These are phyloP conservation scores for Botrytis tulipae DNA, from an alignment of 2,329 filamentous ascomycete genomes.

Conservation along the genomic window DNA sequence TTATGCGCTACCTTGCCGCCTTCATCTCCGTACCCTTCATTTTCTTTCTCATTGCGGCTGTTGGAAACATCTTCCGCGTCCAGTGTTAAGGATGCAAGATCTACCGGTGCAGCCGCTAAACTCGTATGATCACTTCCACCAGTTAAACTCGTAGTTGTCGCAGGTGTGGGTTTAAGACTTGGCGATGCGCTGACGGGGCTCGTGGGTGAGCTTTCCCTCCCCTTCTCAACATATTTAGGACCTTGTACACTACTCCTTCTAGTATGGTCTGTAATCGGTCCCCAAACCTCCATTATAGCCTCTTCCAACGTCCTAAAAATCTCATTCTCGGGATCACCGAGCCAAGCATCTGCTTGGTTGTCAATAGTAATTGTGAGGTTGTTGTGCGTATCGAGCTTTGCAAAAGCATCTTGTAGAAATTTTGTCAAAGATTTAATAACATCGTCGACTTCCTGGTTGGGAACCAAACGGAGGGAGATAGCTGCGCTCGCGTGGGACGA, in stretches of 20 bases:
- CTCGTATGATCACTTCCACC: slow-evolving; percentile 43
- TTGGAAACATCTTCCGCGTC: background rate
- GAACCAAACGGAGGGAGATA: slow-evolving; percentile 87
- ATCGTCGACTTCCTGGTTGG: slow-evolving; percentile 83
- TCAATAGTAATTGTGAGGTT: slow-evolving; percentile 79
- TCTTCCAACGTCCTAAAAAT: slow-evolving; percentile 87
- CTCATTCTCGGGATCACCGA: slow-evolving; percentile 85
- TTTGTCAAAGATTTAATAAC: slow-evolving; percentile 65
- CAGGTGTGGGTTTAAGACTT: slow-evolving; percentile 44
- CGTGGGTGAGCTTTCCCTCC: slow-evolving; percentile 26
- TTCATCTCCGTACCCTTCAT: background rate
- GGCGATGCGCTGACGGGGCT: slow-evolving; percentile 23
- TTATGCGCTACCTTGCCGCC: no score
- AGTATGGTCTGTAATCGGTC: slow-evolving; percentile 45
- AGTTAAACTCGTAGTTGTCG: slow-evolving; percentile 52
- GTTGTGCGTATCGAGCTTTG: slow-evolving; percentile 75
- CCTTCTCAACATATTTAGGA: slow-evolving; percentile 24
- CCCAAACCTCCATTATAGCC: slow-evolving; percentile 84
- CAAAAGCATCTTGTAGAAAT: slow-evolving; percentile 72
- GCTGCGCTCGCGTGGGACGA: slow-evolving; percentile 85
- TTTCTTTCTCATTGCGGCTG: background rate
- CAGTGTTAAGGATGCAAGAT: slow-evolving; percentile 26
- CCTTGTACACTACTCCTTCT: slow-evolving; percentile 43
- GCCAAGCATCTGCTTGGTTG: slow-evolving; percentile 93
- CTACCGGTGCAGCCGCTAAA: slow-evolving; percentile 31